These are phyloP conservation scores for Xylaria flabelliformis DNA, from an alignment of 495 filamentous ascomycete genomes.

Conservation along the genomic window DNA sequence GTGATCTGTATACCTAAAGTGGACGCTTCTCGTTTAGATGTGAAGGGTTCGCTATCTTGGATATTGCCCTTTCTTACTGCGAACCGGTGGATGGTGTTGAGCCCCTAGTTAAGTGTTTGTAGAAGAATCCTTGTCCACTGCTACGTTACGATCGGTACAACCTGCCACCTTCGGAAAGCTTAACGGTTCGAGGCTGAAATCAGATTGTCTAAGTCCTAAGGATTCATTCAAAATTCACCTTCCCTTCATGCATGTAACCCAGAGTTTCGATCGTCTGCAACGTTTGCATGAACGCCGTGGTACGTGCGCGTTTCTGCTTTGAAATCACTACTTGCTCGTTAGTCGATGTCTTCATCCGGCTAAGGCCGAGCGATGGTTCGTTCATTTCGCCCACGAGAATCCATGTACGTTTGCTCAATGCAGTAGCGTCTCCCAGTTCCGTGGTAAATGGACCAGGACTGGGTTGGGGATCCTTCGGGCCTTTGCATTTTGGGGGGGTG, in stretches of 20 bases:
- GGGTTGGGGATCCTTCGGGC: conserved; percentile 18
- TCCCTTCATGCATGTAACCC: not conserved
- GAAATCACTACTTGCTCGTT: not conserved
- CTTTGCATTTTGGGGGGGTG: not conserved
- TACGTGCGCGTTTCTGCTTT: conserved; percentile 1
- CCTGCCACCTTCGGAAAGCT: not conserved
- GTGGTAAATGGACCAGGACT: conserved; percentile 20
- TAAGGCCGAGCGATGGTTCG: not conserved
- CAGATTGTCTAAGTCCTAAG: not conserved
- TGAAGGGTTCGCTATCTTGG: not conserved
- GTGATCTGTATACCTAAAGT: not conserved
- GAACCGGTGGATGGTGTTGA: not conserved
- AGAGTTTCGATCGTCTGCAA: not conserved
- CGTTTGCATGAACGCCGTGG: not conserved
- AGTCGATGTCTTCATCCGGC: not conserved
- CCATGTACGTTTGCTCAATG: conserved; percentile 13
- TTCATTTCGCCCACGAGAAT: not conserved
- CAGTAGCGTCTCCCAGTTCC: conserved; percentile 18
- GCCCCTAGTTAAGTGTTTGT: not conserved
- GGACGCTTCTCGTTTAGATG: not conserved
- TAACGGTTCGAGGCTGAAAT: not conserved
- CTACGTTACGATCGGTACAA: conserved; percentile 3
- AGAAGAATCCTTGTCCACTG: not conserved
- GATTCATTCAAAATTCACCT: not conserved
- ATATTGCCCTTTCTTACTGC: not conserved